Evolutionary conservation across 805 yeast species (phyloP), one percentile per base, ranked within the genome.

Genomic region (Myxozyma nipponensis): DNA sequence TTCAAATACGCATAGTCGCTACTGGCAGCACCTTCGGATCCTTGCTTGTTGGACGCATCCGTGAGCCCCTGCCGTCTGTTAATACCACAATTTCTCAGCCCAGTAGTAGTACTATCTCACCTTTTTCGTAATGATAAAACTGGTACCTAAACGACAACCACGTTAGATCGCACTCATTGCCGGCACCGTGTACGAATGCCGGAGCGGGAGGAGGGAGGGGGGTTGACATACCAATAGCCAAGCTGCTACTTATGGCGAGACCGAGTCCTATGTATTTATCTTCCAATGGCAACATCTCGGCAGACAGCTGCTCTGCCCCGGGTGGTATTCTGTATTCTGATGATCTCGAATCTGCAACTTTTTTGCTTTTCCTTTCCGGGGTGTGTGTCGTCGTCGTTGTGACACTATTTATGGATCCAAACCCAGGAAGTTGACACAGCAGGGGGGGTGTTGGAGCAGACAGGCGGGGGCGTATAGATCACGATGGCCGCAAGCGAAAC

Each of bases 181-280:
- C 10, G 19, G 18, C 35, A 34, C 17, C 13, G 13, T 4, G 13
- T 18, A 30, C 18, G 19, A 3, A 43, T 15, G 19, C 17, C 34
- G 19, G 22, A 9, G 19, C 18, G 25, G 18, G 21, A n/a, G n/a
- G n/a, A n/a, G n/a, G n/a, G n/a, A n/a, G n/a, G n/a, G n/a, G n/a
- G n/a, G n/a, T 4, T 1, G 93, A 86, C 7, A 90, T 81, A 21
- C 96, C 96, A 53, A 88, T 88, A 30, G 96, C 96, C 62, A 88
- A 71, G 19, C 95, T 87, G 42, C 91, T 83, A 57, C 88, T 77
- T 68, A 88, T 82, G 49, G 96, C 96, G 59, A 88, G 76, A 13
- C 88, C 90, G 52, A 88, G 77, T 19, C 96, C 96, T 54, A 88
- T 84, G 65, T 86, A 88, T 66, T 89, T 88, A 56, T 88, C 95